Base-by-base conservation (phyloP, 1,139 yeast genomes). In the Lodderomyces parapsilosis region DNA sequence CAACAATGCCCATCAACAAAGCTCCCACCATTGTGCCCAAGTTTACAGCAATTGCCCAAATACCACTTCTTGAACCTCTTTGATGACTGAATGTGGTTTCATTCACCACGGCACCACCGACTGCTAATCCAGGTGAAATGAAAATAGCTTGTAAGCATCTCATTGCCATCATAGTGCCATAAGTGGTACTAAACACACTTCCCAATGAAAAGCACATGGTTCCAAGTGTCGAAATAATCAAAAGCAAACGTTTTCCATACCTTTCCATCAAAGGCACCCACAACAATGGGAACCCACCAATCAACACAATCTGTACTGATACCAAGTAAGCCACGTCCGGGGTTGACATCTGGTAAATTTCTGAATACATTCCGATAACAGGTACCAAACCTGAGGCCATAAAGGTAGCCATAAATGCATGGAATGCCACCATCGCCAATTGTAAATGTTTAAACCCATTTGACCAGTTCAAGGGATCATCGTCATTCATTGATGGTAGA, bases 331-430 rank as follows among this genome's bases (percentile, higher is more conserved):
- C 42, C 28, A 54, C 47, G 8, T 41, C 46, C 28, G 50, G 44
- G 10, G 57, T 49, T n/a, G 57, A 40, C 15, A 44, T 41, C 14
- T 40, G 43, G n/a, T 48, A 46, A 20, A 44, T 24, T 36, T 41
- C 49, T 36, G 52, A 44, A 6, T 54, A 39, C 10, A 41, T 39
- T 11, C 51, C 58, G 39, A 55, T 50, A 18, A 52, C 43, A 4
- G 60, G 58, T n/a, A 55, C 55, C 9, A 53, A 34, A 7, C 60
- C 60, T 2, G 58, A 52, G n/a, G 60, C 60, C 50, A 53, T 49
- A 32, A 56, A 56, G 11, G 59, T 55, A 6, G 54, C 46, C 28
- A 49, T 44, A 33, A 56, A 56, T 3, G 56, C 58, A 42, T 56
- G 57, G 37, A 52, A 50, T 9, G 56, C 51, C 23, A 55, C 48